Evolutionary conservation across 2,329 filamentous ascomycete genomes (phyloP).

Genomic region (Cytospora paraplurivora): DNA sequence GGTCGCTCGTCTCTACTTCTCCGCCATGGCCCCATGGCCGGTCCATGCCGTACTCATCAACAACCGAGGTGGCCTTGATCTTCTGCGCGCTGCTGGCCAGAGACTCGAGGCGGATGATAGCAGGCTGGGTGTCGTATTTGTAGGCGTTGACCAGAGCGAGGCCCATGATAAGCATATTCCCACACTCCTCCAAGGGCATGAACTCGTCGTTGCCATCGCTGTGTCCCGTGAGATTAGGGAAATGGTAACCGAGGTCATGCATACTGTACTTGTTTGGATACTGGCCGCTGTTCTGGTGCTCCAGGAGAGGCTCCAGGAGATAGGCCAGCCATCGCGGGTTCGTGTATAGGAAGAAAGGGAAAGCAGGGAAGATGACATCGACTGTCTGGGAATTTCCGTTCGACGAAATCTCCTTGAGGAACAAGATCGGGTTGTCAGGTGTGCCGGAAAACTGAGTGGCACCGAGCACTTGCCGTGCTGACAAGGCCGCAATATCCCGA

Average conservation of each 20-base stretch:
- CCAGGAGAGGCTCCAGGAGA: constrained; percentile 75
- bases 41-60: constrained; percentile 36
- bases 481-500: constrained; percentile 75
- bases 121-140: constrained; percentile 59
- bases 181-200: constrained; percentile 76
- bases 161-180: constrained; percentile 78
- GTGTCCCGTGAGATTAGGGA: constrained; percentile 77
- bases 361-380: constrained; percentile 84
- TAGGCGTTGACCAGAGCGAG: constrained; percentile 76
- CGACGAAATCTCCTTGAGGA: constrained; percentile 84
- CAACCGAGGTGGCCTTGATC: constrained; percentile 22
- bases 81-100: constrained; percentile 31
- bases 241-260: constrained; percentile 73
- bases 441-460: constrained; percentile 76
- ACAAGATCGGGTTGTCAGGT: constrained; percentile 70
- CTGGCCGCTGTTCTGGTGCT: constrained; percentile 79
- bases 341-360: constrained; percentile 85
- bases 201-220: constrained; percentile 69
- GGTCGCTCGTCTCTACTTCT: constrained; percentile 43
- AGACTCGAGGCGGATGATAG: constrained; percentile 43
- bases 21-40: constrained; percentile 54
- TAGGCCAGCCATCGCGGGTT: constrained; percentile 81
- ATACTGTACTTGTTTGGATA: constrained; percentile 83
- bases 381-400: constrained; percentile 86
- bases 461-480: constrained; percentile 78